These are phyloP conservation scores for Kappamyces sp. DNA, from an alignment of 192 early-diverging fungal species.

Conservation along the genomic window DNA sequence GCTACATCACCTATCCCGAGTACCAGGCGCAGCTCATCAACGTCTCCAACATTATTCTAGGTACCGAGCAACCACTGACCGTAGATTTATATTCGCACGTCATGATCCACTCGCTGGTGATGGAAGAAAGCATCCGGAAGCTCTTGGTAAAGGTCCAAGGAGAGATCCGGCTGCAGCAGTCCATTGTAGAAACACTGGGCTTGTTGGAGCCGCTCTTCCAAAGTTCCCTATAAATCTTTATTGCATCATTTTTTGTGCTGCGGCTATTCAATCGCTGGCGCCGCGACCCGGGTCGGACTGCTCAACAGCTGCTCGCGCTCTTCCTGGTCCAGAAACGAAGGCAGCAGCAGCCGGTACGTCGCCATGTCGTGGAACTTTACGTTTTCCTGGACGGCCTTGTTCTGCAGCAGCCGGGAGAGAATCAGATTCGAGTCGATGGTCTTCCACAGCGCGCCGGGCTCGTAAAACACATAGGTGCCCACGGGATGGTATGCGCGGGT, in stretches of 20 bases:
- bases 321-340: too few relatives aligned
- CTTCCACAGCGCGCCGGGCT: background rate
- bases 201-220: conserved; percentile 78
- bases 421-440: too few relatives aligned
- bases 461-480: background rate
- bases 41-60: conserved; percentile 68
- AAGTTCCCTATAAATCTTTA: background rate
- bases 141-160: conserved; percentile 64
- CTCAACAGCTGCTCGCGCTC: too few relatives aligned
- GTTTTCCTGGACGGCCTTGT: too few relatives aligned
- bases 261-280: too few relatives aligned
- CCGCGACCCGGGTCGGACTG: too few relatives aligned
- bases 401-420: too few relatives aligned
- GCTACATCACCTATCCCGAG: conserved; percentile 72
- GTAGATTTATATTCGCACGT: conserved; percentile 79
- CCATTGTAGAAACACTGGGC: conserved; percentile 71
- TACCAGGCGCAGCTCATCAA: conserved; percentile 73
- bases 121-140: conserved; percentile 69
- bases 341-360: too few relatives aligned
- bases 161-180: conserved; percentile 78
- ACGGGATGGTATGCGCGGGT: too few relatives aligned
- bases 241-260: too few relatives aligned
- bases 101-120: conserved; percentile 69
- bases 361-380: too few relatives aligned
- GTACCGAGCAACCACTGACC: conserved; percentile 30